A percentile compares a stretch with the other conserved stretches of the same genome.
Evolutionary conservation across 257 asterid genomes (phyloP).

Genomic region (Solanum peruvianum): DNA sequence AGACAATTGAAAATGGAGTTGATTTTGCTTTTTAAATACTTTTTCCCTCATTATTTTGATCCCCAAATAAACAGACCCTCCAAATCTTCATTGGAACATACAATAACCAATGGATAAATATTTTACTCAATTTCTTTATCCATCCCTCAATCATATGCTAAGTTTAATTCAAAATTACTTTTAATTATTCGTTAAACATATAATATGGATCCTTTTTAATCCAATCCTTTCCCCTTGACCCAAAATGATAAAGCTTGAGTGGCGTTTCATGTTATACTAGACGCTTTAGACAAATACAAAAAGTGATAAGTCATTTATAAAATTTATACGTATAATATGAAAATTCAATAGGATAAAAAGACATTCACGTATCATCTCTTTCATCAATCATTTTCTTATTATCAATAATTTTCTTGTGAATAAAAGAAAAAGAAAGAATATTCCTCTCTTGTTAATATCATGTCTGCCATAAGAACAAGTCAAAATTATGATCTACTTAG

Average conservation of each 20-base stretch:
- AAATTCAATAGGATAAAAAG: background rate
- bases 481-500: background rate
- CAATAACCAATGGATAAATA: background rate
- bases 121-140: background rate
- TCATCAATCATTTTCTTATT: too few relatives aligned
- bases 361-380: background rate
- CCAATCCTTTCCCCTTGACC: background rate
- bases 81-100: background rate
- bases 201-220: background rate
- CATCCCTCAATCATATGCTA: background rate
- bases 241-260: background rate
- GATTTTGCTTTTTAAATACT: conserved; percentile 8
- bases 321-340: background rate
- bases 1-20: background rate
- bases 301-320: background rate
- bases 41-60: background rate
- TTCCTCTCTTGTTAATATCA: background rate
- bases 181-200: background rate
- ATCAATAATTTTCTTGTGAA: too few relatives aligned
- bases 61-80: background rate
- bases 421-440: background rate
- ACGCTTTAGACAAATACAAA: background rate
- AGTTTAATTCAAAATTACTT: background rate
- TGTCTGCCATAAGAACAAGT: background rate
- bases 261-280: background rate